A percentile compares a stretch with the other conserved stretches of the same genome.
These are phyloP conservation scores for Dentipellis sp. DNA, from an alignment of 768 basidiomycete genomes.

Conservation along the genomic window DNA sequence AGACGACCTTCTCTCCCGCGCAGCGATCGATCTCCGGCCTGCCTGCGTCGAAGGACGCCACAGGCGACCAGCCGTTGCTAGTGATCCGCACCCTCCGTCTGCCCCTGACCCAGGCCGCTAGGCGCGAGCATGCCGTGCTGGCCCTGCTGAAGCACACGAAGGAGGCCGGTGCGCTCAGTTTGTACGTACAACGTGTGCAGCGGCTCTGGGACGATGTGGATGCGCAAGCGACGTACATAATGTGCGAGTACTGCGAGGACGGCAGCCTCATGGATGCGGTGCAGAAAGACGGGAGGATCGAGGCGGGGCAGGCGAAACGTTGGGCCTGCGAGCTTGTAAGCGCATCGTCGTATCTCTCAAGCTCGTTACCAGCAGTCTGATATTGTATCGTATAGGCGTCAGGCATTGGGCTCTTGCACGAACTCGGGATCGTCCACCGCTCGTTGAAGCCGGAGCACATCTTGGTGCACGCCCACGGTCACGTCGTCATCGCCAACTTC, in stretches of 20 bases:
- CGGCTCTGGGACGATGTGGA: constrained; percentile 14
- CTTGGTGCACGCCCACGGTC: constrained; percentile 11
- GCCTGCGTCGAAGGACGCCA: background rate
- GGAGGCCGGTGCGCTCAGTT: background rate
- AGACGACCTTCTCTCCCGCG: constrained; percentile 3
- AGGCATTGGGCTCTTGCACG: constrained; percentile 10
- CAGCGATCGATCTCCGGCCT: no score
- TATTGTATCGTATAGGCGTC: constrained; percentile 1
- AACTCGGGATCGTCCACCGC: constrained; percentile 10
- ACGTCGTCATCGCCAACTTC: constrained; percentile 12
- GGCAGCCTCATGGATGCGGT: constrained; percentile 10
- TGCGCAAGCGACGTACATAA: constrained; percentile 9
- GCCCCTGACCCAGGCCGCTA: constrained; percentile 5
- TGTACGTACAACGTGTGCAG: constrained; percentile 9
- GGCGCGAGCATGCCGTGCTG: constrained; percentile 7
- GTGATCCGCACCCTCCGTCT: constrained; percentile 12
- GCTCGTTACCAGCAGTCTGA: background rate
- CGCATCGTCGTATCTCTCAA: background rate
- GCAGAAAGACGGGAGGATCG: constrained; percentile 7
- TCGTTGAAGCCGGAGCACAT: constrained; percentile 9
- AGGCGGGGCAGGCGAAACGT: background rate
- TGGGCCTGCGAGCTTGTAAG: constrained; percentile 14
- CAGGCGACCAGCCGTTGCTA: background rate
- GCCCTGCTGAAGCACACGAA: constrained; percentile 4
- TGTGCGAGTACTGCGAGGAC: constrained; percentile 10